phyloP scores from a whole-genome alignment of 78 protist genomes.

The Dictyostelium brefeldianum region DNA sequence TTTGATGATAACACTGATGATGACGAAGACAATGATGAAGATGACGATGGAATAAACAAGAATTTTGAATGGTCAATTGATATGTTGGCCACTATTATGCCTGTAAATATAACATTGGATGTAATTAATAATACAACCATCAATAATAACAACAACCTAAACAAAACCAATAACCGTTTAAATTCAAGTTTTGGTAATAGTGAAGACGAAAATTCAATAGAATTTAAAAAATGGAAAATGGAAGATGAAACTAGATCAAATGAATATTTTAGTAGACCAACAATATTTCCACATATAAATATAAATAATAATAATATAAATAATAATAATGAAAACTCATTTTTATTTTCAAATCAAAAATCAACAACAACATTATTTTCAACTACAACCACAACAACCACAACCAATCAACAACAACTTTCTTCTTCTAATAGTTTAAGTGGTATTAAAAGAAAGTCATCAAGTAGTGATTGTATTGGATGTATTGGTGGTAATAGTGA shows the following conservation, averaged over 20 bases:
- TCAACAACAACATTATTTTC: not conserved
- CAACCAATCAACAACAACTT: not conserved
- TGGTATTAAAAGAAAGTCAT: slow-evolving; percentile 25
- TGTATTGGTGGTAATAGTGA: not conserved
- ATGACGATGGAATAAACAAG: not conserved
- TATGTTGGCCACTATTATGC: slow-evolving; percentile 8
- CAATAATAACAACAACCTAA: no score
- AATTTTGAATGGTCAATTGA: slow-evolving; percentile 34
- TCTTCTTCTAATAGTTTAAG: slow-evolving; percentile 4
- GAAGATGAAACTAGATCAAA: slow-evolving; percentile 28
- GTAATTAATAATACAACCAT: not conserved
- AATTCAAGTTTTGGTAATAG: not conserved
- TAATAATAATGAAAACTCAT: not conserved
- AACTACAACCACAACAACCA: not conserved
- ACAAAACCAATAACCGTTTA: not conserved
- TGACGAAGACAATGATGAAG: not conserved
- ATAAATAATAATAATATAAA: not conserved
- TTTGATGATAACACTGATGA: slow-evolving; percentile 3
- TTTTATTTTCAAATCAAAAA: not conserved
- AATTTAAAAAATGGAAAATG: slow-evolving; percentile 32
- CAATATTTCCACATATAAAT: slow-evolving; percentile 9
- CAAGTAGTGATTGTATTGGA: not conserved
- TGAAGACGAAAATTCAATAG: not conserved
- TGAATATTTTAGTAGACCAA: slow-evolving; percentile 26
- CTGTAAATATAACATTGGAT: slow-evolving; percentile 38